A percentile compares a stretch with the other conserved stretches of the same genome.
phyloP scores from a whole-genome alignment of 148 eudicot genomes.

The Fallopia convolvulus region DNA sequence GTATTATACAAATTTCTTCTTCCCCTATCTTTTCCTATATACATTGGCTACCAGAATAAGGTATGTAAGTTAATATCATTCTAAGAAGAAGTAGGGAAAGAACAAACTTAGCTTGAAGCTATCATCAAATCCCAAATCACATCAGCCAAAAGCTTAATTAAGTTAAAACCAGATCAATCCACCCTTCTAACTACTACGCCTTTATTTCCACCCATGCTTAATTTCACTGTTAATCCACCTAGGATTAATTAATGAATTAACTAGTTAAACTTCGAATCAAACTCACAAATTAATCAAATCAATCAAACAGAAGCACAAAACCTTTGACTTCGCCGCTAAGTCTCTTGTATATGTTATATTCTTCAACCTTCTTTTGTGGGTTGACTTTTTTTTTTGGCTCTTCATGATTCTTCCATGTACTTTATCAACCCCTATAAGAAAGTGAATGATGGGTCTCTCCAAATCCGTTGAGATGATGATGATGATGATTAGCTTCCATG shows the following conservation, averaged over 20 bases:
- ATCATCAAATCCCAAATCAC: background rate
- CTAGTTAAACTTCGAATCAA: background rate
- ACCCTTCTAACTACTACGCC: background rate
- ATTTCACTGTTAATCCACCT: constrained; percentile 4
- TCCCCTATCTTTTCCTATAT: constrained; percentile 3
- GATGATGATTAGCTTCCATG: background rate
- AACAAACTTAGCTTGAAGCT: background rate
- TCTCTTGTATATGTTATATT: background rate
- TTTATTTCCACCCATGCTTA: background rate
- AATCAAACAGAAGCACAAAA: constrained; percentile 4
- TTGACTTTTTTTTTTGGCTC: background rate
- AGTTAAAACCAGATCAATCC: background rate
- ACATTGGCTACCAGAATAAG: background rate
- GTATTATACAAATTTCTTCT: background rate
- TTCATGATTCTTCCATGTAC: background rate
- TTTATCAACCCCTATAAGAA: constrained; percentile 4
- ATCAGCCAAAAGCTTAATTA: background rate
- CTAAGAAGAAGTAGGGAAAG: background rate
- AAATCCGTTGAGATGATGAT: constrained; percentile 1
- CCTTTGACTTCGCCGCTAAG: background rate
- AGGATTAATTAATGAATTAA: background rate
- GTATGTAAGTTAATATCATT: background rate
- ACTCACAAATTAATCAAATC: background rate
- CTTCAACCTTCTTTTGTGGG: background rate
- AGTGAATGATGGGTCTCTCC: constrained; percentile 6